Evolutionary conservation across 371 early-diverging fungal species (phyloP), one percentile per base, ranked within the genome.

Genomic region (Mortierella polycephala): DNA sequence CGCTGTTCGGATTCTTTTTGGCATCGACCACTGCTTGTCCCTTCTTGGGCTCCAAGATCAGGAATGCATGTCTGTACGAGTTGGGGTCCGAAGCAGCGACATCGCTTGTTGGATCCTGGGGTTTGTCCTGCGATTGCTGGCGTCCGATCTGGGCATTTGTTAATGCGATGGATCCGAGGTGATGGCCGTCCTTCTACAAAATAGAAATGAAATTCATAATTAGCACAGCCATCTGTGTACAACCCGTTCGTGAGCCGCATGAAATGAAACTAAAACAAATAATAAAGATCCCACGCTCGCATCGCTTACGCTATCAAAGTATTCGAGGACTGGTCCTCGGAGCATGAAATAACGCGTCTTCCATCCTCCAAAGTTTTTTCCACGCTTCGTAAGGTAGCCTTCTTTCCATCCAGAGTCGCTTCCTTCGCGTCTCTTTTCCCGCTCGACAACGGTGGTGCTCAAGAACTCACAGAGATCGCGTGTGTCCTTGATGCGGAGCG

Each of bases 301-400:
- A 50, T 2, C 10, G 71, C 83, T 82, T 86, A 88, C 89, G 18
- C 83, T 84, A 79, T 95, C 95, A 74, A 86, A 92, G 72, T 94
- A 96, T 64, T 94, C 92, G 44, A 96, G 73, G 9, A 88, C 75
- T 6, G 85, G 84, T 21, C 84, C 85, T 49, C 87, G 87, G 49
- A 90, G 82, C 49, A 87, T 83, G 82, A 93, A 95, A 81, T 90
- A 95, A 61, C 94, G 86, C 21, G 90, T 85, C 82, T 96, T 96
- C 92, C 92, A 93, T 2, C 93, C 93, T 40, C 95, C 95, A 87
- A 93, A 93, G 75, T 91, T 93, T 81, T 93, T 94, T 44, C 95
- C 94, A 68, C 88, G 90, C 80, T 96, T 96, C 39, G 90, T 88
- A 61, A 95, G 80, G 66, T 92, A 92, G 0, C 96, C 96, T 76